Conservation (phyloP, 2,329 filamentous ascomycete genomes). For the Colletotrichum musae region DNA sequence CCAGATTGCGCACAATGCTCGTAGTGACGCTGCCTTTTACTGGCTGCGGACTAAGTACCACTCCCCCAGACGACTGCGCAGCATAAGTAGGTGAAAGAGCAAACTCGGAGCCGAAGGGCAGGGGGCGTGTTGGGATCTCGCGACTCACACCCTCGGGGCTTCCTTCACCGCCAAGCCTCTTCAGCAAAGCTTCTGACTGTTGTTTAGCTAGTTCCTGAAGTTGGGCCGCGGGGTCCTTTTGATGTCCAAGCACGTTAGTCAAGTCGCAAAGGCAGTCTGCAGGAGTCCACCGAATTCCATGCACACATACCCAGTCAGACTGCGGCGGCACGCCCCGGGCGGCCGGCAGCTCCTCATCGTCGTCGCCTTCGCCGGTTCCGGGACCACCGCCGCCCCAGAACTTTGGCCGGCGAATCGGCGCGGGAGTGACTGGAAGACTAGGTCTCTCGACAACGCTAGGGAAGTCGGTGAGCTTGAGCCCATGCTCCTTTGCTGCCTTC, state of each 20-base stretch:
- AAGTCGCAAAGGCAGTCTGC: constrained; percentile 69
- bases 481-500: constrained; percentile 49
- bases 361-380: constrained; percentile 62
- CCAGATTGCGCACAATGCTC: constrained; percentile 52
- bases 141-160: constrained; percentile 50
- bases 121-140: constrained; percentile 63
- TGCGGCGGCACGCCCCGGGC: constrained; percentile 90
- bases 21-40: constrained; percentile 56
- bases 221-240: constrained; percentile 78
- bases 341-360: constrained; percentile 74
- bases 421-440: constrained; percentile 91
- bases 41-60: constrained; percentile 58
- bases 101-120: constrained; percentile 69
- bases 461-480: constrained; percentile 87
- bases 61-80: constrained; percentile 51
- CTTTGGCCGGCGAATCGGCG: constrained; percentile 78
- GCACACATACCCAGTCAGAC: constrained; percentile 92
- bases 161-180: constrained; percentile 61
- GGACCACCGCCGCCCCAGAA: constrained; percentile 73
- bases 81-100: constrained; percentile 61
- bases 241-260: constrained; percentile 65
- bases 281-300: constrained; percentile 64
- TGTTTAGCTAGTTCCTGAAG: constrained; percentile 78
- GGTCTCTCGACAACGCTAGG: constrained; percentile 86
- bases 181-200: constrained; percentile 74